These are phyloP conservation scores for Epichloe hybrida DNA, from an alignment of 2,329 filamentous ascomycete species.

Conservation along the genomic window DNA sequence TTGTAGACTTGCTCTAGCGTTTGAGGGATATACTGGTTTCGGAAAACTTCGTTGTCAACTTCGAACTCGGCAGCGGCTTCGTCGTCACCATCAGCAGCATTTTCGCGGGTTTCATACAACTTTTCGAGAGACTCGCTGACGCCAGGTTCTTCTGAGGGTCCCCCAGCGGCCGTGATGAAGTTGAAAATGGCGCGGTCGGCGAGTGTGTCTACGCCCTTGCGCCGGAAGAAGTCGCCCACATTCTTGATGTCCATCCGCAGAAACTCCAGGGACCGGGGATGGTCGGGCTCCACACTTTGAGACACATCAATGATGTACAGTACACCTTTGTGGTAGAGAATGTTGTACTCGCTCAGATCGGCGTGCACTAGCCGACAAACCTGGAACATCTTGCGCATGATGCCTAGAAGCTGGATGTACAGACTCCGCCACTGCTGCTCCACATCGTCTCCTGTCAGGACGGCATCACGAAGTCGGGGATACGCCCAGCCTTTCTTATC, in stretches of 20 bases:
- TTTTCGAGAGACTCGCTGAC: conserved; percentile 51
- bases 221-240: conserved; percentile 79
- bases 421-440: conserved; percentile 62
- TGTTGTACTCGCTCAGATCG: conserved; percentile 96
- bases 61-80: conserved; percentile 42
- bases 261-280: conserved; percentile 85
- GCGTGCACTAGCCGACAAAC: conserved; percentile 85
- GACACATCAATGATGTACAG: conserved; percentile 96
- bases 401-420: conserved; percentile 70
- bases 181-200: conserved; percentile 69
- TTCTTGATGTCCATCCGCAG: conserved; percentile 98
- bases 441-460: conserved; percentile 52
- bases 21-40: conserved; percentile 92
- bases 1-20: conserved; percentile 94
- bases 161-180: conserved; percentile 61
- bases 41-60: conserved; percentile 82
- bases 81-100: conserved; percentile 35
- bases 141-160: conserved; percentile 44
- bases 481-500: conserved; percentile 78
- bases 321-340: conserved; percentile 70
- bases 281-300: conserved; percentile 93
- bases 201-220: conserved; percentile 70
- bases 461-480: conserved; percentile 78
- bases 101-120: conserved; percentile 46
- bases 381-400: conserved; percentile 91